Percentiles rank a stretch among this genome's conserved stretches.
Conservation (phyloP, 768 basidiomycete genomes). For the Mycena belliarum region DNA sequence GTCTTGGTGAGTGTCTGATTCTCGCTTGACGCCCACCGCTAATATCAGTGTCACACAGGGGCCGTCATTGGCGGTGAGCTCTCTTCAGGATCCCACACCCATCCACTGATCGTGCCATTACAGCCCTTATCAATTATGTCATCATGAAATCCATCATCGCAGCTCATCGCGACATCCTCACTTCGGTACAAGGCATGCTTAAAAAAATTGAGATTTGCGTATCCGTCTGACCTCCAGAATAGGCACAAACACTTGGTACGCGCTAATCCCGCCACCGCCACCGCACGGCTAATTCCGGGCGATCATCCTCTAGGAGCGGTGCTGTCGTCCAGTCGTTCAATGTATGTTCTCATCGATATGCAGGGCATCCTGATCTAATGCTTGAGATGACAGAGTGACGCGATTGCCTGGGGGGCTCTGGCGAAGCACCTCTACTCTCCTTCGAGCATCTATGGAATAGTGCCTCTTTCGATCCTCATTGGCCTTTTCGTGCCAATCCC, state of each 20-base stretch:
- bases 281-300: slow-evolving; percentile 2
- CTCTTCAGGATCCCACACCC: neutral
- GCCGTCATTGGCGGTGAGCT: slow-evolving; percentile 48
- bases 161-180: slow-evolving; percentile 47
- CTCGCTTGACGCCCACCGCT: neutral
- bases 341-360: slow-evolving; percentile 27
- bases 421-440: slow-evolving; percentile 49
- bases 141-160: slow-evolving; percentile 59
- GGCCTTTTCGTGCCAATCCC: slow-evolving; percentile 56
- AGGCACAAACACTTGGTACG: slow-evolving; percentile 46
- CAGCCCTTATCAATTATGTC: slow-evolving; percentile 43
- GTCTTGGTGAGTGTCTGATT: neutral
- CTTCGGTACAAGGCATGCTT: slow-evolving; percentile 44
- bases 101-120: neutral
- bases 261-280: slow-evolving; percentile 24
- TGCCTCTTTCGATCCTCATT: slow-evolving; percentile 47
- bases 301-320: slow-evolving; percentile 28
- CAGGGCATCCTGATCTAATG: slow-evolving; percentile 26
- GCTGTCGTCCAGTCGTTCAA: slow-evolving; percentile 48
- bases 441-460: slow-evolving; percentile 46
- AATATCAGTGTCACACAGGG: slow-evolving; percentile 35
- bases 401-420: slow-evolving; percentile 60
- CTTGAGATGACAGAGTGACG: slow-evolving; percentile 41
- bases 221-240: neutral
- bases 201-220: neutral